Conservation (phyloP, 176 grass and related monocot species). For the Hordeum vulgare region DNA sequence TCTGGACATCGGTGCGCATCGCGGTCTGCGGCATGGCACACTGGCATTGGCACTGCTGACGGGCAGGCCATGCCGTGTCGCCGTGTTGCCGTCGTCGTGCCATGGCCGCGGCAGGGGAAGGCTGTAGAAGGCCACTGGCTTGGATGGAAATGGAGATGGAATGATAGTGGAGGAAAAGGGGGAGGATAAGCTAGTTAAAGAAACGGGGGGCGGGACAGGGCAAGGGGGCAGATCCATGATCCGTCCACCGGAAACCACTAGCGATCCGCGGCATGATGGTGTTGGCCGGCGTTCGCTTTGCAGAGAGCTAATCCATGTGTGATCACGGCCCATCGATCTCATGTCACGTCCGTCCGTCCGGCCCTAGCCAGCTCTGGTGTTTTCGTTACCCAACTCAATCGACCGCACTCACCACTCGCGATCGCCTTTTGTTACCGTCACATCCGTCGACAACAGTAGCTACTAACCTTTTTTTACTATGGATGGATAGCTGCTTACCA, state of each 20-base stretch:
- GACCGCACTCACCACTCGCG: background rate
- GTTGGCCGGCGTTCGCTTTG: background rate
- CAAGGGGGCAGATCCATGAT: background rate
- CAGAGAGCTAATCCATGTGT: background rate
- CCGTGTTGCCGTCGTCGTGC: background rate
- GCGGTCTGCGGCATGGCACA: background rate
- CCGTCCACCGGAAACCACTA: background rate
- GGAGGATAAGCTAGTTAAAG: background rate
- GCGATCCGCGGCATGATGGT: background rate
- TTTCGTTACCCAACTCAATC: background rate
- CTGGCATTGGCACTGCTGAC: background rate
- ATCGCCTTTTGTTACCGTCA: background rate
- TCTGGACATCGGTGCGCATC: background rate
- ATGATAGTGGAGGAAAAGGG: constrained; percentile 15
- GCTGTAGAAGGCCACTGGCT: background rate
- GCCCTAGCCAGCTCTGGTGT: background rate
- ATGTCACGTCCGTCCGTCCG: constrained; percentile 5
- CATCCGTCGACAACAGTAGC: constrained; percentile 43
- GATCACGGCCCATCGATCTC: background rate
- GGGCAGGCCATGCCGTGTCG: background rate
- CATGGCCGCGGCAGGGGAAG: background rate
- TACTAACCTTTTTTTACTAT: background rate
- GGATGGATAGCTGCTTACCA: background rate
- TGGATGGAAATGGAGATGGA: background rate
- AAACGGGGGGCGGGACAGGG: background rate